A percentile compares a stretch with the other conserved stretches of the same genome.
phyloP scores from a whole-genome alignment of 176 grass and related monocot species.

The Areca catechu region DNA sequence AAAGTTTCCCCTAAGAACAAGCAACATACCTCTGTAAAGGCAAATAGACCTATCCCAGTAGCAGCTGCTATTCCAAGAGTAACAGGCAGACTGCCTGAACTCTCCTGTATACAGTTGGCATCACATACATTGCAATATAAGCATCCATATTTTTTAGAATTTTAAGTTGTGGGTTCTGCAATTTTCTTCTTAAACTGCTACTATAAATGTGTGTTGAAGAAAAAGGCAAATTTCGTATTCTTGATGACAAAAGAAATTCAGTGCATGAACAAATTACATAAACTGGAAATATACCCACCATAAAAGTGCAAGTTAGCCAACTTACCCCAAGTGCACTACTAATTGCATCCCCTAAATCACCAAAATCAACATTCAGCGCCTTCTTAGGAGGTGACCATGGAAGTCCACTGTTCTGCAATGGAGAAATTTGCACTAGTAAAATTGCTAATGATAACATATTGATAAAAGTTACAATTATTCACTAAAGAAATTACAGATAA shows the following conservation, averaged over 20 bases:
- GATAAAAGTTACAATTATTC: constrained; percentile 9
- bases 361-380: constrained; percentile 55
- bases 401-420: constrained; percentile 77
- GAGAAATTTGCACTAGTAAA: constrained; percentile 28
- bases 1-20: background rate
- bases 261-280: background rate
- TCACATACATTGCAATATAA: no score
- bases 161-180: no score
- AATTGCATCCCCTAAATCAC: constrained; percentile 36
- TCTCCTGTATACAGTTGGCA: constrained; percentile 31
- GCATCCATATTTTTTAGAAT: no score
- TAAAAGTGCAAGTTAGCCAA: constrained; percentile 1
- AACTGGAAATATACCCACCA: background rate
- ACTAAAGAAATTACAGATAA: constrained; percentile 3
- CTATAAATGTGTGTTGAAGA: no score
- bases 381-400: constrained; percentile 70
- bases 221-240: no score
- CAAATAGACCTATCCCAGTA: constrained; percentile 71
- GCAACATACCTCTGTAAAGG: constrained; percentile 61
- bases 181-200: no score
- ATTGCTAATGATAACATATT: constrained; percentile 11
- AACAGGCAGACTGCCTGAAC: constrained; percentile 55
- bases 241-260: background rate
- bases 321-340: constrained; percentile 48
- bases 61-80: constrained; percentile 82